These are phyloP conservation scores for Ophiostoma perfectum DNA, from an alignment of 2,329 filamentous ascomycete species.

Conservation along the genomic window DNA sequence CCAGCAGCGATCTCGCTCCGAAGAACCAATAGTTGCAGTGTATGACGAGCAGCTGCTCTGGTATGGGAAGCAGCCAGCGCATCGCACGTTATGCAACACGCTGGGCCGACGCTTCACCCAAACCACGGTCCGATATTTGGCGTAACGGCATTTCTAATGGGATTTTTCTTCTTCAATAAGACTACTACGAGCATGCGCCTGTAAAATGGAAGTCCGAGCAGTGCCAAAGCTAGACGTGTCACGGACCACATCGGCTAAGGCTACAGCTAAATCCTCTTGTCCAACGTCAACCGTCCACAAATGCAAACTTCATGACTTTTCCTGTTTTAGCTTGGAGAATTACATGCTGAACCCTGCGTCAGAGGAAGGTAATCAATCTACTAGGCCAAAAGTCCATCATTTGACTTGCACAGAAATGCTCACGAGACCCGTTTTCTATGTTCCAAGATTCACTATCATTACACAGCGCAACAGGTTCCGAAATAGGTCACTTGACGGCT, in stretches of 20 bases:
- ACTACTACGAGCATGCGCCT: too few species aligned
- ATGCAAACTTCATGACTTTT: background rate
- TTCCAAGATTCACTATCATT: background rate
- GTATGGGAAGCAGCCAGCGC: background rate
- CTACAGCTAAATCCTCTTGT: background rate
- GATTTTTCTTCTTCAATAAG: background rate
- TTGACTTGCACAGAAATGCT: background rate
- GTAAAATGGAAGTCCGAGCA: too few species aligned
- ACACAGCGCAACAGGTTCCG: background rate
- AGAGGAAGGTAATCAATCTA: too few species aligned
- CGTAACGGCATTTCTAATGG: background rate
- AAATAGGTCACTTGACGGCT: background rate
- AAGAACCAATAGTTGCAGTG: background rate
- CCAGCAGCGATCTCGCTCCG: constrained; percentile 3
- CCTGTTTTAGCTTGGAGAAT: background rate
- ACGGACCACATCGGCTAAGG: background rate
- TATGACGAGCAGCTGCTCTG: background rate
- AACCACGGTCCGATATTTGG: background rate
- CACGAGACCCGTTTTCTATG: background rate
- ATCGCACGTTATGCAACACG: background rate
- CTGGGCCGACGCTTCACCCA: background rate
- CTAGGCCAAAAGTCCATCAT: too few species aligned
- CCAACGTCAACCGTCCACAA: background rate
- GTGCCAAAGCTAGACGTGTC: background rate
- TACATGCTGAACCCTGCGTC: background rate